A percentile compares a stretch with the other conserved stretches of the same genome.
Evolutionary conservation across 805 yeast genomes (phyloP).

Genomic region (Starmerella lactis-condensi): DNA sequence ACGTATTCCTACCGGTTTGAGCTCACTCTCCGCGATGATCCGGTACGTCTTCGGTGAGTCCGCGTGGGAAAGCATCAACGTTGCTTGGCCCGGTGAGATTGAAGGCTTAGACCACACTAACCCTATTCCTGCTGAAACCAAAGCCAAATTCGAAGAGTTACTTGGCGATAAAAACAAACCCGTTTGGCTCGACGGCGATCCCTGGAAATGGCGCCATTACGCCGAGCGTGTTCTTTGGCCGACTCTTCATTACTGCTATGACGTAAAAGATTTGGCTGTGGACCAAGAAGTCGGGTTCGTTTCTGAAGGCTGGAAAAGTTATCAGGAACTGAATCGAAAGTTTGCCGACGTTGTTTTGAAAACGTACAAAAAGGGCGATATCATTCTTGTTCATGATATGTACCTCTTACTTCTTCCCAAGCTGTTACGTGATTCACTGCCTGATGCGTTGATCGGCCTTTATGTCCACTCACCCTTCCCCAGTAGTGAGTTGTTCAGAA

Average conservation of each 20-base stretch:
- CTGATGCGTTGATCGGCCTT: constrained; percentile 56
- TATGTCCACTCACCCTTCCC: constrained; percentile 89
- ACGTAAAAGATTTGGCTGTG: constrained; percentile 8
- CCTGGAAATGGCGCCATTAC: constrained; percentile 67
- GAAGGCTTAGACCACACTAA: constrained; percentile 16
- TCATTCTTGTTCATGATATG: constrained; percentile 86
- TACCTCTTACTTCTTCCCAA: constrained; percentile 68
- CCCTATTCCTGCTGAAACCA: constrained; percentile 25
- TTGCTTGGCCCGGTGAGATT: constrained; percentile 94
- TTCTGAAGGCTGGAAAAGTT: constrained; percentile 63
- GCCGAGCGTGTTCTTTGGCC: constrained; percentile 92
- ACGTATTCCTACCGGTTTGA: constrained; percentile 48
- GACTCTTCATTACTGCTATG: constrained; percentile 74
- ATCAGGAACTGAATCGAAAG: constrained; percentile 77
- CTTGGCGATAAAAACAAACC: constrained; percentile 31
- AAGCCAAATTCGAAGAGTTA: constrained; percentile 27
- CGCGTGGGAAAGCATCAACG: constrained; percentile 70
- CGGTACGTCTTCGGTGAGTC: constrained; percentile 34
- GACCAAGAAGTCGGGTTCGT: constrained; percentile 26
- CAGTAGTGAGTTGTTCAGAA: constrained; percentile 79
- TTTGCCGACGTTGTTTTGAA: constrained; percentile 61
- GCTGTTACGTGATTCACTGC: constrained; percentile 56
- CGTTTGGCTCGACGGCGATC: constrained; percentile 67
- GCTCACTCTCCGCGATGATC: constrained; percentile 65
- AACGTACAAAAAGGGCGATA: constrained; percentile 70